Evolutionary conservation across 441 rosid species (phyloP), one percentile per base, ranked within the genome.

Genomic region (Croton laevigatus): DNA sequence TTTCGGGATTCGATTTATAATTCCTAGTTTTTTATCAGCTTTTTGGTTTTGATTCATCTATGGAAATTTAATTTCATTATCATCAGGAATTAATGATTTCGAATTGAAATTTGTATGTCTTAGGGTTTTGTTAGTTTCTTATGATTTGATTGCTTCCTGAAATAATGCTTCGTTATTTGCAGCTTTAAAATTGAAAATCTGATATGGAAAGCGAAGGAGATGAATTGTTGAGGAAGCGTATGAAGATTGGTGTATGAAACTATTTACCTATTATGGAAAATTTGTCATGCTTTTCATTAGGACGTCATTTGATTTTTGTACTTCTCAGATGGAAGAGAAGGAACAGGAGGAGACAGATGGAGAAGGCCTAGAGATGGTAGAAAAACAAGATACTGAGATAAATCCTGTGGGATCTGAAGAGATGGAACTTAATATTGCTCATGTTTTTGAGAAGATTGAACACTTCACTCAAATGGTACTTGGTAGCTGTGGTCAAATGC

Each of bases 391-490:
- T 76, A 66, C 74, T 22, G 90, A 57, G 80, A 57, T 82, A 3
- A 76, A 74, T 55, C 22, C 77, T 59, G 74, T 67, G 52, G 94
- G 82, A 51, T 94, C 92, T 65, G 97, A 85, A 70, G 97, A 90
- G 78, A 83, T 88, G 87, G 93, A 91, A 62, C 83, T 77, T 59
- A 82, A 62, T 59, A 85, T 90, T 71, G 17, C 82, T 72, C 83
- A 81, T 34, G 79, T 91, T 78, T 75, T 84, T 62, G 88, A 90
- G 42, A 90, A 82, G 83, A 91, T 90, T 62, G 94, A 90, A 38
- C 84, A 81, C 78, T 91, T 87, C 81, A 90, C 95, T 36, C 86
- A 86, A 62, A 79, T 79, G 86, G 97, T 90, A 87, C 14, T 17
- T 63, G 27, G 97, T 90, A 87, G 17, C 20, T 63, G 27, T 48